Evolutionary conservation across 352 stramenopile species (phyloP), one percentile per base, ranked within the genome.

Genomic region (Globisporangium viniferum): DNA sequence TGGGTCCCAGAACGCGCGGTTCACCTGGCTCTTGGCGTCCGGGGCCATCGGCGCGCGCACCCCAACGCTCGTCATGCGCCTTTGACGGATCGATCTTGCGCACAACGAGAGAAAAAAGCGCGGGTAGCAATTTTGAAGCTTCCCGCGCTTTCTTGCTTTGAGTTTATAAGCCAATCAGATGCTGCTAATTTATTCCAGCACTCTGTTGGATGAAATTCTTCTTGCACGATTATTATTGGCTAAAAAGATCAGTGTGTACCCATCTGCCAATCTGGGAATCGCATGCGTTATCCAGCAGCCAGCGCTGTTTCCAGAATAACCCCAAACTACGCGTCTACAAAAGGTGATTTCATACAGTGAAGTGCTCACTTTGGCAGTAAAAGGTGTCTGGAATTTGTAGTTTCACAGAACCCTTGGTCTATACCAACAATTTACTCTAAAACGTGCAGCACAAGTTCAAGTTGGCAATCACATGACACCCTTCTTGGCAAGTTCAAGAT

Each of bases 401-500:
- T 41, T 41, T 41, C 35, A 12, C 35, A 41, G 35, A 41, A 41
- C 0, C 7, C 10, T 41, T 41, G 35, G 35, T 41, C 35, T 41
- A 41, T 41, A 41, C 2, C 35, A 41, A 41, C 8, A 41, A 12
- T 41, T 41, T 41, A 12, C 1, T 12, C 8, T 5, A 41, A 41
- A 7, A 1, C 8, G 8, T 41, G 35, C 35, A 41, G 35, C 35
- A 41, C 35, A 62, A 51, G 33, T 62, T 62, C 29, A 62, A 62
- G 29, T 62, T 62, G 56, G 56, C 56, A 62, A 62, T 62, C 56
- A 62, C 56, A 41, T 51, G 56, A 62, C 56, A 62, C 56, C 12
- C 56, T 31, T 49, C 35, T 41, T 41, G 35, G 35, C 35, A 14
- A 12, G 35, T 41, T 41, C 12, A 41, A 41, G 35, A 41, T 24